These are phyloP conservation scores for Melanopsichium pennsylvanicum DNA, from an alignment of 1,284 basidiomycete genomes.

Conservation along the genomic window DNA sequence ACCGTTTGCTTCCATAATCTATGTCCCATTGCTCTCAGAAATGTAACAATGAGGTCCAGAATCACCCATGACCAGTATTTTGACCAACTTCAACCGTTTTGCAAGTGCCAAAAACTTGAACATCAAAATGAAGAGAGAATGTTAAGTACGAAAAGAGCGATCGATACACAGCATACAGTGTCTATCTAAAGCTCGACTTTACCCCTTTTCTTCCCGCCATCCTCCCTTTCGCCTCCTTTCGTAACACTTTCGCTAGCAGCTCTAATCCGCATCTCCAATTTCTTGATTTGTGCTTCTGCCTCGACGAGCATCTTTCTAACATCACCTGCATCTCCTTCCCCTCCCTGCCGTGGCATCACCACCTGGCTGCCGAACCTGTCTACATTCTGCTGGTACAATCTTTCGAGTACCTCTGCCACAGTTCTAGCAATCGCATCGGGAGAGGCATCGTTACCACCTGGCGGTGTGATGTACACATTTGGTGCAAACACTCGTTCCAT, in stretches of 20 bases:
- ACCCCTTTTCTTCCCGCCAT: too few species aligned
- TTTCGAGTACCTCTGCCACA: constrained; percentile 62
- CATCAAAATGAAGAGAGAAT: background rate
- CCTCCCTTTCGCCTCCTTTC: background rate
- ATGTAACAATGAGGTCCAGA: too few species aligned
- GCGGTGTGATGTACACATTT: constrained; percentile 42
- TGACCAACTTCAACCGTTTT: too few species aligned
- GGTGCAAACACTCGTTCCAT: constrained; percentile 36
- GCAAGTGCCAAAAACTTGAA: too few species aligned
- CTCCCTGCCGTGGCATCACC: background rate
- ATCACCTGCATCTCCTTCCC: constrained; percentile 71
- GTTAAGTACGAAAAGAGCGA: too few species aligned
- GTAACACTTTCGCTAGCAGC: constrained; percentile 8
- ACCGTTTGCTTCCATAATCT: too few species aligned
- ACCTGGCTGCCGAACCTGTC: constrained; percentile 3
- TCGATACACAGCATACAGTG: too few species aligned
- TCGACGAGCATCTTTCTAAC: constrained; percentile 59
- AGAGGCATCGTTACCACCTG: constrained; percentile 27
- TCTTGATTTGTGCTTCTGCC: constrained; percentile 70
- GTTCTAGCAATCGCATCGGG: constrained; percentile 62
- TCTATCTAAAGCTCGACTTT: constrained; percentile 20
- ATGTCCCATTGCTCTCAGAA: too few species aligned
- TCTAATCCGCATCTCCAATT: constrained; percentile 67
- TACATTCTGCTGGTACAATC: constrained; percentile 48
- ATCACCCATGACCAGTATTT: too few species aligned